Evolutionary conservation across 2,329 filamentous ascomycete genomes (phyloP), one percentile per base, ranked within the genome.

Genomic region (Ascochyta viciae-villosae): DNA sequence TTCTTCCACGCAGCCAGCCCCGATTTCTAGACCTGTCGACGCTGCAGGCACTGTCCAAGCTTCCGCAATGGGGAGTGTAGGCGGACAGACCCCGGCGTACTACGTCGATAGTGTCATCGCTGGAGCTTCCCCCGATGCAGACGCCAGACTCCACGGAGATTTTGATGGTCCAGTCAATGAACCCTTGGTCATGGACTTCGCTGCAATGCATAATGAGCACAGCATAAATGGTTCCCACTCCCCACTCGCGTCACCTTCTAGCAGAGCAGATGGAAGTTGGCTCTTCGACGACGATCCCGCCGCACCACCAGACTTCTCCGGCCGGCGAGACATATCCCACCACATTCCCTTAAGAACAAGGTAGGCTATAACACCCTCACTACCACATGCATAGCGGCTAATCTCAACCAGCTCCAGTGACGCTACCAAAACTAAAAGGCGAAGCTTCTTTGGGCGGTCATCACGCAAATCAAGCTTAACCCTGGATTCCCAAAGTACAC

Each of bases 261-360:
- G 52, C 22, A 60, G 34, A 44, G 47, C 41, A 35, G 48, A 60
- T 52, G 52, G 42, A 50, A 65, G 52, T 58, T 70, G 55, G 66
- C 65, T 54, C 50, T 71, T 63, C 12, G 68, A 70, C 43, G 71
- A 75, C 57, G 70, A 74, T 15, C 50, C 70, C 42, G 68, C 72
- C 24, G 62, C 69, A 50, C 72, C 73, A 3, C 65, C 66, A 49
- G 73, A 77, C 52, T 71, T 76, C 43, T 70, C 71, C 22, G 53
- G 40, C 15, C 68, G 68, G 19, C 62, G 74, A 42, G 69, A 69
- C 34, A 76, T 76, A 44, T 51, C 43, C 24, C 53, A 56, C 12
- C 73, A 76, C 60, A 70, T 76, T 37, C 73, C 73, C 16, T 68
- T 65, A 34, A 63, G 74, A 23, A 76, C 73, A 54, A 76, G 73